Conservation (phyloP, 2,329 filamentous ascomycete genomes). For the Chlorencoelia australis region DNA sequence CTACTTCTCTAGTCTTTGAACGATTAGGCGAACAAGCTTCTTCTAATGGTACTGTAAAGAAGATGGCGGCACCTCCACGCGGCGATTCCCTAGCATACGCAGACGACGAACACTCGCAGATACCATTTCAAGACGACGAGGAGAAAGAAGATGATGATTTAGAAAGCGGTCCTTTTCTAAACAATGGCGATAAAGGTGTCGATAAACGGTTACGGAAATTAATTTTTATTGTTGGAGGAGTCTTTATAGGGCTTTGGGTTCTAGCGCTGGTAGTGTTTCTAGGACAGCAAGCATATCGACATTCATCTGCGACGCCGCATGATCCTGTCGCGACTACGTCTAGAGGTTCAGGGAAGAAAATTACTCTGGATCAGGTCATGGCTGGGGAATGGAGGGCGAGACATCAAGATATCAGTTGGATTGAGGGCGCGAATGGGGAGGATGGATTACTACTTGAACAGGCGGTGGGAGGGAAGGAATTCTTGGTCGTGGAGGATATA, state of each 20-base stretch:
- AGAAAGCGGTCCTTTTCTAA: slow-evolving; percentile 33
- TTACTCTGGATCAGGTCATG: slow-evolving; percentile 64
- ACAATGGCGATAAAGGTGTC: slow-evolving; percentile 39
- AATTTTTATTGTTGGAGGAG: slow-evolving; percentile 44
- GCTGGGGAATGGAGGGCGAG: slow-evolving; percentile 53
- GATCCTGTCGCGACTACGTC: slow-evolving; percentile 55
- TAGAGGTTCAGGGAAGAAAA: slow-evolving; percentile 57
- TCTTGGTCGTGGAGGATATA: slow-evolving; percentile 80
- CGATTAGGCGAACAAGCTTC: slow-evolving; percentile 48
- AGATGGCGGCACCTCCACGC: slow-evolving; percentile 20
- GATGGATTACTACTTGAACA: slow-evolving; percentile 80
- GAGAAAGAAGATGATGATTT: slow-evolving; percentile 33
- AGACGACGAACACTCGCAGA: slow-evolving; percentile 18
- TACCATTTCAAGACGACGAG: slow-evolving; percentile 20
- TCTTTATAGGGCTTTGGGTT: slow-evolving; percentile 59
- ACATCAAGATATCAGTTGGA: slow-evolving; percentile 64
- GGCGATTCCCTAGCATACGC: slow-evolving; percentile 19
- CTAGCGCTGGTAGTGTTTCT: slow-evolving; percentile 59
- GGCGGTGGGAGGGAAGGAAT: slow-evolving; percentile 54
- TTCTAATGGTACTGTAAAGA: slow-evolving; percentile 14
- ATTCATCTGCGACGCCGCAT: slow-evolving; percentile 52
- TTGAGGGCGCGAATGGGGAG: slow-evolving; percentile 61
- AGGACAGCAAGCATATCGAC: slow-evolving; percentile 53
- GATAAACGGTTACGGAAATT: slow-evolving; percentile 53
- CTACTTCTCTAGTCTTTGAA: slow-evolving; percentile 74